Evolutionary conservation across 805 yeast genomes (phyloP).

Genomic region (Yarrowia bubula): DNA sequence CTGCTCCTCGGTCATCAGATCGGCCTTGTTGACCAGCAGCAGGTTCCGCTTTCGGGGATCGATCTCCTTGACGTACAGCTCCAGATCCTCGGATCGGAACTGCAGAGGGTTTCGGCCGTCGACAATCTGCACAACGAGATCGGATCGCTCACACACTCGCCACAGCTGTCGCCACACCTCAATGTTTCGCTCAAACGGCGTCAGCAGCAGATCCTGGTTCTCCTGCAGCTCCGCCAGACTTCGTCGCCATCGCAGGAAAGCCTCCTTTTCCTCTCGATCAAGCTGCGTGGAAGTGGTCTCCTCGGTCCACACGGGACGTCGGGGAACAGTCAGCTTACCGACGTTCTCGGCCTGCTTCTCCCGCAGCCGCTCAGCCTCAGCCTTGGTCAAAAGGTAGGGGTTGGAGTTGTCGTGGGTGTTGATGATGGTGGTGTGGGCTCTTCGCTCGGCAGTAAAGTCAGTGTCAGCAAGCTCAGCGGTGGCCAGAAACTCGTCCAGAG

Average conservation of each 20-base stretch:
- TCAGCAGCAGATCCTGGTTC: conserved; percentile 75
- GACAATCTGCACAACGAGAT: conserved; percentile 91
- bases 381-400: conserved; percentile 62
- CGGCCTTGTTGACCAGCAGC: conserved; percentile 89
- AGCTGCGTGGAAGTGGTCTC: conserved; percentile 70
- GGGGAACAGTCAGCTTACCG: conserved; percentile 76
- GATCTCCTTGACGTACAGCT: conserved; percentile 72
- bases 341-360: conserved; percentile 54
- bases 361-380: conserved; percentile 61
- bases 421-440: conserved; percentile 78
- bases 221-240: conserved; percentile 82
- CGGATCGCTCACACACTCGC: conserved; percentile 96
- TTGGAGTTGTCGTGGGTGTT: conserved; percentile 50
- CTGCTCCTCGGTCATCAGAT: conserved; percentile 73
- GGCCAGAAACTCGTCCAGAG: conserved; percentile 88
- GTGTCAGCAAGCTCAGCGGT: conserved; percentile 96
- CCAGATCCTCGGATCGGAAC: conserved; percentile 86
- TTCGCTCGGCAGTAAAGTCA: conserved; percentile 90
- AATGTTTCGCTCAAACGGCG: conserved; percentile 95
- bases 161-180: conserved; percentile 98
- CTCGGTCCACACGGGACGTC: conserved; percentile 85
- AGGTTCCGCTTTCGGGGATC: conserved; percentile 75
- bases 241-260: conserved; percentile 94
- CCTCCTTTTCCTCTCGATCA: conserved; percentile 82
- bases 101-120: conserved; percentile 94